phyloP scores from a whole-genome alignment of 805 yeast genomes.

The Zygosaccharomyces lentus region DNA sequence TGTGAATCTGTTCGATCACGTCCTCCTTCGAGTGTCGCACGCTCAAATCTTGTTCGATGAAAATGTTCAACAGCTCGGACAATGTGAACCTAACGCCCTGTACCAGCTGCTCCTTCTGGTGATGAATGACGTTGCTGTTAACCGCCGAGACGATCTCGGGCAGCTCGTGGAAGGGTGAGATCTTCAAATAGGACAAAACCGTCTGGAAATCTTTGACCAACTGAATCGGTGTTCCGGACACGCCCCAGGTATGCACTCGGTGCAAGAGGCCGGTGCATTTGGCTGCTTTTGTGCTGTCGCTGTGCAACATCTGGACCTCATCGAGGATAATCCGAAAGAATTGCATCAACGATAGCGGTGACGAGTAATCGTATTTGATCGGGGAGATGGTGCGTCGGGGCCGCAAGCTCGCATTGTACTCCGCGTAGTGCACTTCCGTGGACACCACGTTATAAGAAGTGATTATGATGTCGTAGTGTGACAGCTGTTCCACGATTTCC shows the following conservation, averaged over 20 bases:
- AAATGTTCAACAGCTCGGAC: conserved; percentile 47
- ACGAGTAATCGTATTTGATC: conserved; percentile 52
- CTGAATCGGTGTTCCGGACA: conserved; percentile 89
- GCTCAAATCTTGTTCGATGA: conserved; percentile 49
- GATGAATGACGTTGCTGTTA: conserved; percentile 7
- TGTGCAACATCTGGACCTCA: conserved; percentile 90
- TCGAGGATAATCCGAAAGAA: conserved; percentile 90
- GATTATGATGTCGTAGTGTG: conserved; percentile 69
- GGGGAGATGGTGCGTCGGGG: conserved; percentile 31
- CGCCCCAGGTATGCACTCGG: conserved; percentile 92
- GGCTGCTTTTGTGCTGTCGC: conserved; percentile 68
- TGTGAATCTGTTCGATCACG: conserved; percentile 68
- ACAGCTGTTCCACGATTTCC: conserved; percentile 48
- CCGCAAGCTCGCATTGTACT: conserved; percentile 51
- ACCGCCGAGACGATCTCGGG: conserved; percentile 18
- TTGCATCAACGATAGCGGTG: conserved; percentile 76
- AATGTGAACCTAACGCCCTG: conserved; percentile 30
- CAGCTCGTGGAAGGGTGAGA: conserved; percentile 56
- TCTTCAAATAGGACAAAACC: conserved; percentile 59
- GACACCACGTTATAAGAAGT: conserved; percentile 72
- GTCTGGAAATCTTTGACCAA: conserved; percentile 66
- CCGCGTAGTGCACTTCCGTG: conserved; percentile 73
- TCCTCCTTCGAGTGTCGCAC: conserved; percentile 76
- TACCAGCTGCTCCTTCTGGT: conserved; percentile 12
- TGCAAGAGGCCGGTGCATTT: conserved; percentile 76